Conservation (phyloP, 2,329 filamentous ascomycete genomes). For the Calonectria fujianensis region DNA sequence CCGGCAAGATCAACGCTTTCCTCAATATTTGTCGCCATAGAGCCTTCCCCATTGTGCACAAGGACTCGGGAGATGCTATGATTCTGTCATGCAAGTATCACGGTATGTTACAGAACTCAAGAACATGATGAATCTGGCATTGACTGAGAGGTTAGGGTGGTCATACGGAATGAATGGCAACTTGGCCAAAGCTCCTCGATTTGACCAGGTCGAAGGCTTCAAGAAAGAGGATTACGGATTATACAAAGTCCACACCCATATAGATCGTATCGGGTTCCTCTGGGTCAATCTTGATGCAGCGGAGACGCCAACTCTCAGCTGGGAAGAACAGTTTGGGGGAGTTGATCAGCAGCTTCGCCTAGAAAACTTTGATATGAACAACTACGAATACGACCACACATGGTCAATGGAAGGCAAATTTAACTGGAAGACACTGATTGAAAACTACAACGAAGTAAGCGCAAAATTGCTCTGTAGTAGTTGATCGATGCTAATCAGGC, state of each 20-base stretch:
- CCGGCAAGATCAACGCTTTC: slow-evolving; percentile 73
- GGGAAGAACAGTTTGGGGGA: slow-evolving; percentile 69
- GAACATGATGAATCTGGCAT: not conserved
- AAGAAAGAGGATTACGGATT: slow-evolving; percentile 72
- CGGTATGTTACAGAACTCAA: slow-evolving; percentile 57
- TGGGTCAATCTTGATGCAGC: slow-evolving; percentile 73
- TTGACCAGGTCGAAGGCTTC: slow-evolving; percentile 72
- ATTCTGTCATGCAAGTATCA: slow-evolving; percentile 77
- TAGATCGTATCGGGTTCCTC: slow-evolving; percentile 72
- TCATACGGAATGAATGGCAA: slow-evolving; percentile 74
- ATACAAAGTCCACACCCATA: slow-evolving; percentile 70
- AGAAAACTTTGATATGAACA: slow-evolving; percentile 63
- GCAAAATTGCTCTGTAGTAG: not conserved
- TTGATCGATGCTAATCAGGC: not conserved
- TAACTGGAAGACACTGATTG: slow-evolving; percentile 76
- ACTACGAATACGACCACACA: slow-evolving; percentile 74
- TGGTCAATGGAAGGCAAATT: slow-evolving; percentile 73
- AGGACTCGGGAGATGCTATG: slow-evolving; percentile 67
- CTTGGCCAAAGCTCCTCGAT: slow-evolving; percentile 75
- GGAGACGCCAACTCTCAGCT: slow-evolving; percentile 64
- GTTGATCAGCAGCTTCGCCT: slow-evolving; percentile 67
- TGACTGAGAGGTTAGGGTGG: slow-evolving; percentile 60
- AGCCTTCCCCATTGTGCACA: slow-evolving; percentile 73
- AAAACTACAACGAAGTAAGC: slow-evolving; percentile 74
- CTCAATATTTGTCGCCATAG: slow-evolving; percentile 78